A percentile compares a stretch with the other conserved stretches of the same genome.
Conservation (phyloP, 116 monocot genomes). For the Cymodocea nodosa region DNA sequence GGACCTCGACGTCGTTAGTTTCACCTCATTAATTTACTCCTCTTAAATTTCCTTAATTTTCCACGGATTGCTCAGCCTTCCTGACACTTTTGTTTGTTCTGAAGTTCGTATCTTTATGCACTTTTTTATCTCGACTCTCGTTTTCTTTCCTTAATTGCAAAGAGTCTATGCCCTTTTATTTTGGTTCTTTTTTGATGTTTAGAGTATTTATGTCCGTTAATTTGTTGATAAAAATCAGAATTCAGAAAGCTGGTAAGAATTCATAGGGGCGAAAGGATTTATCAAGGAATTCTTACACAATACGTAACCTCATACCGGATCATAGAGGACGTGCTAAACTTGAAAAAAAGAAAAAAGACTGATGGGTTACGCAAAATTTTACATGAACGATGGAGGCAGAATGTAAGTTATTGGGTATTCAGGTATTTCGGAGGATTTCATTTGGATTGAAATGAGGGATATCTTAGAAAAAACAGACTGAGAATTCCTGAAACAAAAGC, state of each 20-base stretch:
- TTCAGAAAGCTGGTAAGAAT: background rate
- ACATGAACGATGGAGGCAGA: background rate
- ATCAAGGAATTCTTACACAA: too few species aligned
- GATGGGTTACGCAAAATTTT: background rate
- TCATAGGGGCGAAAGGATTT: too few species aligned
- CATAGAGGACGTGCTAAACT: background rate
- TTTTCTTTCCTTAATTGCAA: background rate
- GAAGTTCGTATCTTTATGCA: background rate
- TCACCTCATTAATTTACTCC: too few species aligned
- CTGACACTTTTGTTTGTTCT: background rate
- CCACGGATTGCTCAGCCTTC: background rate
- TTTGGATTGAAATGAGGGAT: background rate
- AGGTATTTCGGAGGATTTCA: background rate
- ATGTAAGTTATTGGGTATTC: background rate
- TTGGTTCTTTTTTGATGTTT: background rate
- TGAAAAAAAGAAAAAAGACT: background rate
- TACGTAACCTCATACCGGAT: background rate
- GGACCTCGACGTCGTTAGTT: slow-evolving; percentile 44
- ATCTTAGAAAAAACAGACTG: background rate
- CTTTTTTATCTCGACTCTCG: background rate
- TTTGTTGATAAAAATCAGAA: background rate
- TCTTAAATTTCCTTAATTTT: background rate
- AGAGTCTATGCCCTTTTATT: too few species aligned
- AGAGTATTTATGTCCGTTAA: background rate
- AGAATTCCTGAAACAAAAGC: background rate